These are phyloP conservation scores for Colletotrichum gloeosporioides DNA, from an alignment of 2,329 filamentous ascomycete species.

Conservation along the genomic window DNA sequence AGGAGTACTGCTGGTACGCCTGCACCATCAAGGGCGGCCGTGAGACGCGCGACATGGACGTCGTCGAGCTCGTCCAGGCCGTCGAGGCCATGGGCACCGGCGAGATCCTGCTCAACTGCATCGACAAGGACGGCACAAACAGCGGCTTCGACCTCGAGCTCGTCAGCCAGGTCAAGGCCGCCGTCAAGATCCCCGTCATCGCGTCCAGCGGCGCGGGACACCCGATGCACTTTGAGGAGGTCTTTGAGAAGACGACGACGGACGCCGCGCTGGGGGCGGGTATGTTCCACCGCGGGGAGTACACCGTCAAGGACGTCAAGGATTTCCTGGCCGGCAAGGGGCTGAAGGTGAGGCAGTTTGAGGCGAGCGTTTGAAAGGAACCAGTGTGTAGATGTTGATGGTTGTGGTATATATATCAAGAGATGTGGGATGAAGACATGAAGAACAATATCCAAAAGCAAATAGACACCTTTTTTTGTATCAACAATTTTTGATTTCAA, in stretches of 20 bases:
- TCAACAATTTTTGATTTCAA: not conserved
- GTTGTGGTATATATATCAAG: not conserved
- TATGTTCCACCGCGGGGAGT: constrained; percentile 97
- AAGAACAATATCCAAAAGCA: not conserved
- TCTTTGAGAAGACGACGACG: constrained; percentile 83
- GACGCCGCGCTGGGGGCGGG: constrained; percentile 95
- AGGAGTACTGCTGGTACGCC: constrained; percentile 92
- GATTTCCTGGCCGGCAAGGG: constrained; percentile 75
- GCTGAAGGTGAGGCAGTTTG: constrained; percentile 80
- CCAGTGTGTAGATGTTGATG: not conserved
- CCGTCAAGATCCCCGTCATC: constrained; percentile 91
- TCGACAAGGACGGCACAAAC: constrained; percentile 95
- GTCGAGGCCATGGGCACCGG: constrained; percentile 96
- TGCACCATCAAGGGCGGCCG: constrained; percentile 96
- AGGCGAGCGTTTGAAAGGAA: constrained; percentile 50
- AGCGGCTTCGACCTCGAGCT: constrained; percentile 94
- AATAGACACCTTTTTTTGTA: not conserved
- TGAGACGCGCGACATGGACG: constrained; percentile 92
- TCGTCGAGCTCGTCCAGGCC: constrained; percentile 83
- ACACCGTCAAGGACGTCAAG: constrained; percentile 94
- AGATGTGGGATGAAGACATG: not conserved
- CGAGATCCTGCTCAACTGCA: constrained; percentile 96
- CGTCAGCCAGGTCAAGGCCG: constrained; percentile 84
- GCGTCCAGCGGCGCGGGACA: constrained; percentile 91
- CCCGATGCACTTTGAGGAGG: constrained; percentile 87